Evolutionary conservation across 192 early-diverging fungal species (phyloP).

Genomic region (Helicostylum pulchrum): DNA sequence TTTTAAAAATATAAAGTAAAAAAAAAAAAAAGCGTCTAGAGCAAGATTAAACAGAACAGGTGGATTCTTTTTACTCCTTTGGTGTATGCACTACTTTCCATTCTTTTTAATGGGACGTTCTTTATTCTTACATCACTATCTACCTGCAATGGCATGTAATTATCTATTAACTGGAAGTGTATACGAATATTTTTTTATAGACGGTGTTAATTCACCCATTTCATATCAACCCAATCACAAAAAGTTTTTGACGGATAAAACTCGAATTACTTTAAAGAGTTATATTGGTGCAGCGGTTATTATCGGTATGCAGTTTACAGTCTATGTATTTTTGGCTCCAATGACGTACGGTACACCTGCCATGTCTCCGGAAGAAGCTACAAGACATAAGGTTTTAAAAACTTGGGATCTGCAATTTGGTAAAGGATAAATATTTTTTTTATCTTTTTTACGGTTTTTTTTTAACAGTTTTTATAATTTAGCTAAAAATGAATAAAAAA

Average conservation of each 20-base stretch:
- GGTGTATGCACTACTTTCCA: slow-evolving; percentile 84
- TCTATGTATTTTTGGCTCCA: slow-evolving; percentile 82
- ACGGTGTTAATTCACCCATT: slow-evolving; percentile 48
- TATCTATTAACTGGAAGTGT: slow-evolving; percentile 68
- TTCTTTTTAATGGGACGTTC: slow-evolving; percentile 91
- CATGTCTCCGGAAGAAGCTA: slow-evolving; percentile 51
- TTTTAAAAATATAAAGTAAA: neutral
- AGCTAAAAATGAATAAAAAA: no score
- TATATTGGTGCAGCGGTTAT: slow-evolving; percentile 43
- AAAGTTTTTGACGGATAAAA: slow-evolving; percentile 16
- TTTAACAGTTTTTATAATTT: no score
- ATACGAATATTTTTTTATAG: slow-evolving; percentile 68
- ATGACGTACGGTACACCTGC: slow-evolving; percentile 81
- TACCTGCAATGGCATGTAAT: slow-evolving; percentile 82
- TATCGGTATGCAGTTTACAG: slow-evolving; percentile 43
- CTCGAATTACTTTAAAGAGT: slow-evolving; percentile 30
- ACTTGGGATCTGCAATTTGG: slow-evolving; percentile 85
- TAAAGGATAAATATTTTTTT: slow-evolving; percentile 19
- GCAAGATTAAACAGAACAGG: slow-evolving; percentile 53
- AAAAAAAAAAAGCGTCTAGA: slow-evolving; percentile 43
- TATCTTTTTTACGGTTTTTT: no score
- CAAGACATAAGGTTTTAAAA: slow-evolving; percentile 61
- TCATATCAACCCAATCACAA: slow-evolving; percentile 32
- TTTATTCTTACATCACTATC: slow-evolving; percentile 93
- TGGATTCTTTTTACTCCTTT: slow-evolving; percentile 83